Evolutionary conservation across 371 early-diverging fungal species (phyloP), one percentile per base, ranked within the genome.

Genomic region (Blakeslea trispora): DNA sequence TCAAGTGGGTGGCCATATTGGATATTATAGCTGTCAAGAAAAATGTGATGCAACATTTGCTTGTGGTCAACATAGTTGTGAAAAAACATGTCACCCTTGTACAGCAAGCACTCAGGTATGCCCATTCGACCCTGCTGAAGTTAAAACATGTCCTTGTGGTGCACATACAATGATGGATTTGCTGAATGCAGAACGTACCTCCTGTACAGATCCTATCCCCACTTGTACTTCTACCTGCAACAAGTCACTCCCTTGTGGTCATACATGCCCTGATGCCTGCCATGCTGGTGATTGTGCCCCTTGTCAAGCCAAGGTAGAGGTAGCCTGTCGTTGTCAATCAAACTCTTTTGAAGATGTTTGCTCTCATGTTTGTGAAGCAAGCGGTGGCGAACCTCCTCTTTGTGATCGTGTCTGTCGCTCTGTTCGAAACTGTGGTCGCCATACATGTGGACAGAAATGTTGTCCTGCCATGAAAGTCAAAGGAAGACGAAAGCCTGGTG

Each of bases 111-210:
- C 76, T 19, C 79, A 64, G 21, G 48, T 64, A 14, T 97, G 97
- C 58, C 89, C 91, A 5, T 75, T 79, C 39, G 89, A 88, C 66
- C 95, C 94, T 0, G 52, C 55, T 1, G 35, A 63, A 1, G 72
- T 89, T 1, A 73, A 50, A 28, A 80, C 82, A 0, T 97, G 97
- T 61, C 96, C 94, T n/a, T 97, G 97, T 64, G 92, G 92, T 11
- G 59, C 79, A n/a, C 68, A 64, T 32, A 34, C 72, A 0, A 60
- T 82, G 1, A 63, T 69, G 0, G 54, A 52, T 0, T 53, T 79
- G 11, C 54, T 81, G 2, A 62, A 78, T 35, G 57, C 59, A 13
- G 40, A 49, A 8, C 81, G 92, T 9, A 71, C 59, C 13, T 48
- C 63, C 4, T 97, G 97, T 69, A 71, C 72, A 2, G 95, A 94